Evolutionary conservation across 2,329 filamentous ascomycete genomes (phyloP), one percentile per base, ranked within the genome.

Genomic region (Fusarium sp.): DNA sequence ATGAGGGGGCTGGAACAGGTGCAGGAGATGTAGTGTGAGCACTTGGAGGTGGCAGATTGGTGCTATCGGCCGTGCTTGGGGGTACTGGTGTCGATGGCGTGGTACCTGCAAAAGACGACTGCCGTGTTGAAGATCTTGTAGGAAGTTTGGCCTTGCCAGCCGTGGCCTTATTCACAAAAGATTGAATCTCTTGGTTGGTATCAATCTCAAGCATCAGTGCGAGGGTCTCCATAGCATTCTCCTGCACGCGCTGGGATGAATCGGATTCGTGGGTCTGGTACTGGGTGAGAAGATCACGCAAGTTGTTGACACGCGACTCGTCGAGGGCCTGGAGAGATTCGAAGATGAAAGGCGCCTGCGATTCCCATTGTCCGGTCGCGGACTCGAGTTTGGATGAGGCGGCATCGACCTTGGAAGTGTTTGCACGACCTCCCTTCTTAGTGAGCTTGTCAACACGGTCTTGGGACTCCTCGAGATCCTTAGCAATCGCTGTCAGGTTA

Each of bases 211-310:
- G 84, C 71, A 98, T 85, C 10, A 90, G 85, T 70, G 93, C 93
- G 58, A 99, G 82, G 25, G 93, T 93, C 63, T 90, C 89, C 76
- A 96, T 94, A 25, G 93, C 90, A 14, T 90, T 88, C 61, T 88
- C 83, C 65, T 93, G 88, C 63, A 86, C 90, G 58, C 91, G 87
- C 78, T 97, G 92, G 17, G 95, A 89, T 71, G 92, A 89, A 76
- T 99, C 96, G 27, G 93, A 88, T 78, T 98, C 95, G 76, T 97
- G 91, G 0, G 96, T 99, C 78, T 97, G 90, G 73, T 95, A 92
- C 75, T 97, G 94, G 1, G 96, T 98, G 62, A 99, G 85, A 40
- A 92, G 87, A 78, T 98, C 95, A 65, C 95, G 91, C 61, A 99
- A 84, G 75, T 96, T 91, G 78, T 97, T 97, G 70, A 96, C 83